Percentiles rank a stretch among this genome's conserved stretches.
Evolutionary conservation across 139 green algal species (phyloP).

Genomic region (Closterium sp.): DNA sequence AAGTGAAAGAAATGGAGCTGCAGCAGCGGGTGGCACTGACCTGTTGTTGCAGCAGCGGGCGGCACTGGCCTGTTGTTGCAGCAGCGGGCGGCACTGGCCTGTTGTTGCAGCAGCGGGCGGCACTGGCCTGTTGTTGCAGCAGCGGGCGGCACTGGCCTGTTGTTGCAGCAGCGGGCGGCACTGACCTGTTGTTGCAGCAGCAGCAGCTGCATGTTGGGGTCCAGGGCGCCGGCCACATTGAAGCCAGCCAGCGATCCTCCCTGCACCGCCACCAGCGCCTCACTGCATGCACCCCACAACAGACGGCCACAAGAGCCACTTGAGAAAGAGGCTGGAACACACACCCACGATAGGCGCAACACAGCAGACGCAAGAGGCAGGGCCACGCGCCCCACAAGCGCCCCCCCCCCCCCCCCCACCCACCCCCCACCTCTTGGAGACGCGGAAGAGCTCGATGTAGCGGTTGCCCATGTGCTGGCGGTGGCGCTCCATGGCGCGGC

Average conservation of each 20-base stretch:
- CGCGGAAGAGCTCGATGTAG: slow-evolving; percentile 49
- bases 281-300: background rate
- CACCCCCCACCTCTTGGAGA: slow-evolving; percentile 17
- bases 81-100: too few species aligned
- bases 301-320: background rate
- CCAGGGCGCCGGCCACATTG: slow-evolving; percentile 32
- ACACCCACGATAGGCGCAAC: too few species aligned
- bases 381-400: background rate
- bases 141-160: too few species aligned
- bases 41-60: too few species aligned
- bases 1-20: too few species aligned
- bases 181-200: slow-evolving; percentile 47
- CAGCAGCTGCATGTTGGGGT: slow-evolving; percentile 47
- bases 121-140: too few species aligned
- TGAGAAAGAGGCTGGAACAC: background rate
- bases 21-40: too few species aligned
- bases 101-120: too few species aligned
- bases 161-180: too few species aligned
- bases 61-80: too few species aligned
- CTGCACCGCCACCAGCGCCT: slow-evolving; percentile 25
- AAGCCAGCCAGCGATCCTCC: slow-evolving; percentile 13
- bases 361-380: too few species aligned
- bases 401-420: too few species aligned
- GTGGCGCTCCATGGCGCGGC: slow-evolving; percentile 35
- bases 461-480: slow-evolving; percentile 33